These are phyloP conservation scores for Stephania yunnanensis DNA, from an alignment of 164 flowering plant genomes.

Conservation along the genomic window DNA sequence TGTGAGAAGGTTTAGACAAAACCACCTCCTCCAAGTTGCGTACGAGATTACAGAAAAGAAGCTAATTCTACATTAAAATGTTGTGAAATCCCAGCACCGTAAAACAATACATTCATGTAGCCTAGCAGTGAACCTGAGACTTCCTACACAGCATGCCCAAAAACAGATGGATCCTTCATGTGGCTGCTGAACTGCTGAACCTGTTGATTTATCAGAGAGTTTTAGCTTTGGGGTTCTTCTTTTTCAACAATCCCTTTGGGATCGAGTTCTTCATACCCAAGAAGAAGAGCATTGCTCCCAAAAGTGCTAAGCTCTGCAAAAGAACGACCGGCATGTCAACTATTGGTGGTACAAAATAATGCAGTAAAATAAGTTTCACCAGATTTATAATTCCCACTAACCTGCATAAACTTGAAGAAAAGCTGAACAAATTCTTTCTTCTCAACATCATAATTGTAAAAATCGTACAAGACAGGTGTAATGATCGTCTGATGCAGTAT, in stretches of 20 bases:
- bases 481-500: slow-evolving; percentile 43
- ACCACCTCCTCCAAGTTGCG: slow-evolving; percentile 5
- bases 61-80: not conserved
- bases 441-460: slow-evolving; percentile 64
- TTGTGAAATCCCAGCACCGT: not conserved
- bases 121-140: slow-evolving; percentile 3
- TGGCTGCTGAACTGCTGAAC: slow-evolving; percentile 5
- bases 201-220: slow-evolving; percentile 24
- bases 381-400: slow-evolving; percentile 7
- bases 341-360: not conserved
- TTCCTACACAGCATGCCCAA: slow-evolving; percentile 10
- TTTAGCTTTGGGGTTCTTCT: slow-evolving; percentile 46
- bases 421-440: slow-evolving; percentile 46
- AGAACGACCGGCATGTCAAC: not conserved
- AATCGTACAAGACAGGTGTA: slow-evolving; percentile 65
- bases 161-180: slow-evolving; percentile 20
- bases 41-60: not conserved
- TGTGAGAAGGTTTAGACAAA: not conserved
- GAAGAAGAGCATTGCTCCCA: slow-evolving; percentile 61
- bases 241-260: slow-evolving; percentile 43
- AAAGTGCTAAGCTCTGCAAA: slow-evolving; percentile 54
- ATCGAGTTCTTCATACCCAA: slow-evolving; percentile 62
- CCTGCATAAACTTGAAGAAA: slow-evolving; percentile 67
- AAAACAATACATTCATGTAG: not conserved
- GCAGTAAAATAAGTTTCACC: not conserved